A percentile compares a stretch with the other conserved stretches of the same genome.
Conservation (phyloP, 2,329 filamentous ascomycete genomes). For the Phoma sp. region DNA sequence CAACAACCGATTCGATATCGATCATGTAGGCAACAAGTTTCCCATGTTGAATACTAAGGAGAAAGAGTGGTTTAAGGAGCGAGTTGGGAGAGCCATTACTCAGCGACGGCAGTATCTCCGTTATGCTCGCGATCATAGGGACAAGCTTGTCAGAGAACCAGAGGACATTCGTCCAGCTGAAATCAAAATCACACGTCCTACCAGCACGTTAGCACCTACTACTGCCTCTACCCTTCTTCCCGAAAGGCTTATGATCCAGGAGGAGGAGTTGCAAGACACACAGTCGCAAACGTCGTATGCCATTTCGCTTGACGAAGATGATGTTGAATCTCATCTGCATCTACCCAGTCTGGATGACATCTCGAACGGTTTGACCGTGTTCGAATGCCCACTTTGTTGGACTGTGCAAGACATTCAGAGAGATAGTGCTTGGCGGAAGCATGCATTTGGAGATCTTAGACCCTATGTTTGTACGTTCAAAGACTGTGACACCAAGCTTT, state of each 20-base stretch:
- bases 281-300: background rate
- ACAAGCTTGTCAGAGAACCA: background rate
- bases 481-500: background rate
- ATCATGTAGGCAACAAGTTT: background rate
- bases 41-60: background rate
- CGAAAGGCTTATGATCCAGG: too few species aligned
- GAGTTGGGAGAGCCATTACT: background rate
- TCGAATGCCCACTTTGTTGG: background rate
- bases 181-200: background rate
- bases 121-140: background rate
- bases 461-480: background rate
- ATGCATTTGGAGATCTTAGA: background rate
- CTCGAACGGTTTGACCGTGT: background rate
- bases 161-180: background rate
- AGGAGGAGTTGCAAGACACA: background rate
- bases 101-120: background rate
- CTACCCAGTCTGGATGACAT: background rate
- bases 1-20: background rate
- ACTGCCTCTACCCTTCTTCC: background rate
- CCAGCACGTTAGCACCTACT: background rate
- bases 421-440: background rate
- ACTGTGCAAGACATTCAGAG: background rate
- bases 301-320: background rate
- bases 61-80: background rate
- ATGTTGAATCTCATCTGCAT: background rate